Conservation (phyloP, 2,329 filamentous ascomycete genomes). For the Alternaria novae-zelandiae region DNA sequence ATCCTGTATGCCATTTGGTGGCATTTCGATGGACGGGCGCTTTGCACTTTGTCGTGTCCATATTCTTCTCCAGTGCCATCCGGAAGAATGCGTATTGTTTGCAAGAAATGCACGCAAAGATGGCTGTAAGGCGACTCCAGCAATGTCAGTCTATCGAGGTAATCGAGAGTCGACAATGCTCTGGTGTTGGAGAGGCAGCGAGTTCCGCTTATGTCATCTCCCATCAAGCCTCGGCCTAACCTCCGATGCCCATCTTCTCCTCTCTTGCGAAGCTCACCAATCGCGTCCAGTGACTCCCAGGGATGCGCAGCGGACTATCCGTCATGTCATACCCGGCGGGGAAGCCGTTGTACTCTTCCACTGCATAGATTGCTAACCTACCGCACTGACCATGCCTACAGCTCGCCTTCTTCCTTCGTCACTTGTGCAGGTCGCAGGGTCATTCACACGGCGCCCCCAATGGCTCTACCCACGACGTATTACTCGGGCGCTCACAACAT, state of each 20-base stretch:
- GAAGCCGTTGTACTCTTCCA: neutral
- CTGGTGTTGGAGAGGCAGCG: neutral
- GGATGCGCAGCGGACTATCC: neutral
- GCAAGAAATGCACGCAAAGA: neutral
- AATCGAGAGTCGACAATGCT: neutral
- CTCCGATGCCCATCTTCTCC: neutral
- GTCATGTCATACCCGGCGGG: slow-evolving; percentile 5
- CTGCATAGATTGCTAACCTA: neutral
- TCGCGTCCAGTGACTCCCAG: neutral
- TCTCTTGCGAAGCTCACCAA: neutral
- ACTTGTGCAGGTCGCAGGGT: neutral
- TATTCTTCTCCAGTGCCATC: neutral
- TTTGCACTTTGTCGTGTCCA: too few species aligned
- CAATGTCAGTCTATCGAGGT: neutral
- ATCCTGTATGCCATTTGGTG: neutral
- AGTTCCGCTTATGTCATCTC: neutral
- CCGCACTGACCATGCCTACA: slow-evolving; percentile 16
- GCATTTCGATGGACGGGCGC: neutral
- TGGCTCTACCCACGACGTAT: neutral
- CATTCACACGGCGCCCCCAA: neutral
- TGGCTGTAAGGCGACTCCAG: neutral
- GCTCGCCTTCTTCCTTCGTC: neutral
- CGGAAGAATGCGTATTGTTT: neutral
- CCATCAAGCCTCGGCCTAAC: neutral
- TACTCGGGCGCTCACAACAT: slow-evolving; percentile 17